Evolutionary conservation across 495 filamentous ascomycete genomes (phyloP), one percentile per base, ranked within the genome.

Genomic region (Xeromyces bisporus): DNA sequence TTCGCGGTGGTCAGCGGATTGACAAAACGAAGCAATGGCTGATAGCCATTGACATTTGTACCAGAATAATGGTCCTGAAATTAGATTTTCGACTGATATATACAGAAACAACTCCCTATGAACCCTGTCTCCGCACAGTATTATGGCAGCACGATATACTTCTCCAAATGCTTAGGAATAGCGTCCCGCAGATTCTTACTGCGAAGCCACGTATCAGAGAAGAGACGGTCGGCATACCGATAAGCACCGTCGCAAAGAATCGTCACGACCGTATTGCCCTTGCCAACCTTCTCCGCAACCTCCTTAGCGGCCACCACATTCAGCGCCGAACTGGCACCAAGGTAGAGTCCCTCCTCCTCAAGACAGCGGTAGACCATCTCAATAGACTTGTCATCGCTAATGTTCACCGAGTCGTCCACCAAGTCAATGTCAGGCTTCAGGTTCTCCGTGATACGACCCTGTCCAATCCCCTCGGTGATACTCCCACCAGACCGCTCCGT

Each of bases 301-400:
- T 96, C 84, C 61, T 89, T 82, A 9, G 89, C 89, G 5, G 89
- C 89, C 6, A 81, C 89, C 3, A 97, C 89, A 50, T 97, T 97
- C 42, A 97, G 62, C 40, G 82, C 77, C 9, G 75, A 84, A 53
- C 82, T 91, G 14, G 87, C 89, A 20, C 89, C 89, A n/a, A 97
- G 62, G 46, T 97, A 97, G 31, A 97, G 55, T 0, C 89, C 89
- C 45, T 97, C 89, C 56, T 96, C 89, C 44, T 97, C 89, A 40
- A 97, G 61, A 44, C 91, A 93, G 38, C 89, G 67, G 56, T 96
- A 97, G 36, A 97, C 85, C 89, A 94, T 94, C 56, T 80, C 84
- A 47, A 97, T 85, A 39, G 71, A 84, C 69, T 89, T 89, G 62
- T 85, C 86, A 47, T 97, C 89, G 36, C 67, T 67, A 42, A 97